Percentiles rank a stretch among this genome's conserved stretches.
These are phyloP conservation scores for Apophysomyces ossiformis DNA, from an alignment of 371 early-diverging fungal species.

Conservation along the genomic window DNA sequence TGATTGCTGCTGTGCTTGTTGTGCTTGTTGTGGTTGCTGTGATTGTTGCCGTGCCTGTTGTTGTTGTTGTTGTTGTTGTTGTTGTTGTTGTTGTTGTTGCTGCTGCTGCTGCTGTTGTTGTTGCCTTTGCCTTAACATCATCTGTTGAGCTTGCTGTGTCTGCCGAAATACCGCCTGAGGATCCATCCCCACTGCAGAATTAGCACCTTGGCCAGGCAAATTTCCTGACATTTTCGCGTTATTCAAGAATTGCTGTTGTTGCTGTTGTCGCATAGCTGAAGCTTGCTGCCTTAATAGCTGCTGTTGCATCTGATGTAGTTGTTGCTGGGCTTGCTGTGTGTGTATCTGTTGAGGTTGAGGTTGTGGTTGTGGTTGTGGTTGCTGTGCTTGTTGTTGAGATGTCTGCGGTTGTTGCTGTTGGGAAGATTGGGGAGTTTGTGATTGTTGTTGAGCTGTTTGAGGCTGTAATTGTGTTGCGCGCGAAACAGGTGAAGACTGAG, in stretches of 20 bases:
- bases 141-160: slow-evolving; percentile 27
- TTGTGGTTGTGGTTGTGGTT: slow-evolving; percentile 11
- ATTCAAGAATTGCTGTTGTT: slow-evolving; percentile 17
- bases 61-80: slow-evolving; percentile 9
- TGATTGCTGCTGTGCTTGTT: slow-evolving; percentile 19
- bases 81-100: slow-evolving; percentile 31
- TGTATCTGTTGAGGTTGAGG: slow-evolving; percentile 14
- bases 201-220: slow-evolving; percentile 9
- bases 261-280: slow-evolving; percentile 23
- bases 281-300: slow-evolving; percentile 29
- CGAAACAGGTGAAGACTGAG: slow-evolving; percentile 18
- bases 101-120: slow-evolving; percentile 30
- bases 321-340: slow-evolving; percentile 17
- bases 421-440: slow-evolving; percentile 14
- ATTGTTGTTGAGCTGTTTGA: slow-evolving; percentile 15
- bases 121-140: slow-evolving; percentile 4
- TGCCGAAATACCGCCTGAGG: slow-evolving; percentile 34
- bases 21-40: slow-evolving; percentile 15
- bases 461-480: slow-evolving; percentile 15
- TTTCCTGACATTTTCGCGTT: slow-evolving; percentile 13
- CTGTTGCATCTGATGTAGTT: slow-evolving; percentile 17
- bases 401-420: slow-evolving; percentile 20
- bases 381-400: slow-evolving; percentile 19
- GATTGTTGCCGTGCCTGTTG: slow-evolving; percentile 3
- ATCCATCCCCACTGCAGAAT: slow-evolving; percentile 23